These are phyloP conservation scores for Sporothrix brasiliensis DNA, from an alignment of 2,329 filamentous ascomycete genomes.

Conservation along the genomic window DNA sequence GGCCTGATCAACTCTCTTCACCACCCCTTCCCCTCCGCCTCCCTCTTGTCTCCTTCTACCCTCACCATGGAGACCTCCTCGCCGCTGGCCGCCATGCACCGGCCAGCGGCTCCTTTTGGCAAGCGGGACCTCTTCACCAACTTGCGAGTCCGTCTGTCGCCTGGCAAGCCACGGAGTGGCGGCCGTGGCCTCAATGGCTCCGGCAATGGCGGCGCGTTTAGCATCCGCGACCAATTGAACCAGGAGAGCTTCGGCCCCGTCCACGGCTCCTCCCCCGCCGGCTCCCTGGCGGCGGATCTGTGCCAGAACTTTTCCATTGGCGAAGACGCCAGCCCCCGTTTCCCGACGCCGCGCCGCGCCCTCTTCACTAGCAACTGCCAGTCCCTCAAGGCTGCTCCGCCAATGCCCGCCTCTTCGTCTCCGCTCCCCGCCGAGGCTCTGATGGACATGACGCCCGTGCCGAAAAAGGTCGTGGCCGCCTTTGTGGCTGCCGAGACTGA, in stretches of 20 bases:
- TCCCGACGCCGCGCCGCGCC: slow-evolving; percentile 80
- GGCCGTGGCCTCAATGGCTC: slow-evolving; percentile 20
- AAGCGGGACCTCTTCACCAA: slow-evolving; percentile 57
- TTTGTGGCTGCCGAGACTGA: slow-evolving; percentile 62
- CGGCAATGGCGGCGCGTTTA: slow-evolving; percentile 59
- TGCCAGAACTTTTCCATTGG: slow-evolving; percentile 98
- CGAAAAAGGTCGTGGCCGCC: slow-evolving; percentile 71
- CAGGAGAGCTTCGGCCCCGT: slow-evolving; percentile 81
- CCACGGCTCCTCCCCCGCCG: slow-evolving; percentile 84
- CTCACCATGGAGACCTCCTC: slow-evolving; percentile 85
- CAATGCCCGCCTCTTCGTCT: slow-evolving; percentile 74
- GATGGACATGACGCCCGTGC: slow-evolving; percentile 93
- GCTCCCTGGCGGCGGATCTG: slow-evolving; percentile 87
- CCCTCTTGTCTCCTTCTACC: neutral
- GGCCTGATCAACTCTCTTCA: slow-evolving; percentile 22
- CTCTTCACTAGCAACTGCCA: slow-evolving; percentile 73
- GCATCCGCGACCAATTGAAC: slow-evolving; percentile 72
- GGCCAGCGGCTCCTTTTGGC: slow-evolving; percentile 68
- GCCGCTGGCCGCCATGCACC: slow-evolving; percentile 90
- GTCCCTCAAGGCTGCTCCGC: slow-evolving; percentile 82
- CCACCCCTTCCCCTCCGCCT: neutral
- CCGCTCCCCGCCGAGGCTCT: slow-evolving; percentile 74
- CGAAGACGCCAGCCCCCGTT: slow-evolving; percentile 73
- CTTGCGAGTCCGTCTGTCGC: slow-evolving; percentile 53
- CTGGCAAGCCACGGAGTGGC: slow-evolving; percentile 55